A percentile compares a stretch with the other conserved stretches of the same genome.
Evolutionary conservation across 1,139 yeast species (phyloP).

Genomic region (Suhomyces panamericanus): DNA sequence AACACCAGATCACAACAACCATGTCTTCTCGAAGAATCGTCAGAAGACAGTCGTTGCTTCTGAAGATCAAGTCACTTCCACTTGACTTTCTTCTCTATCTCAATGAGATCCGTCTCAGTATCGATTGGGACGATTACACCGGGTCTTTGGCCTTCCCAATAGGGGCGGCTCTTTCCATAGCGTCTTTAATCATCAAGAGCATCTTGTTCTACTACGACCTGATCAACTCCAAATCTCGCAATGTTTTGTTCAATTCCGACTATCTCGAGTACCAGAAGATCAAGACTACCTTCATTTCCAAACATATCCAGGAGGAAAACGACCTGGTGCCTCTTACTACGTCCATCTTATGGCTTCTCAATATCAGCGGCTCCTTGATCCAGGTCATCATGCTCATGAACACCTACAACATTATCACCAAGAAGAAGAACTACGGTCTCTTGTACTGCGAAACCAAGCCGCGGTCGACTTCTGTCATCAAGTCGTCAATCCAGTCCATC

Average conservation of each 20-base stretch:
- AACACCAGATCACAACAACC: constrained; percentile 4
- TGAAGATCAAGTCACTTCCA: constrained; percentile 52
- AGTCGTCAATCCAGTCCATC: constrained; percentile 19
- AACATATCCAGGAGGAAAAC: constrained; percentile 4
- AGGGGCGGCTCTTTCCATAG: constrained; percentile 37
- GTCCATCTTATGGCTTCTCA: constrained; percentile 24
- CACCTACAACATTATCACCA: constrained; percentile 30
- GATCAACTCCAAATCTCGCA: constrained; percentile 24
- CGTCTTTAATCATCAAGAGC: constrained; percentile 23
- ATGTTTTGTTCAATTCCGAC: constrained; percentile 31
- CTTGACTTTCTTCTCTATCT: constrained; percentile 53
- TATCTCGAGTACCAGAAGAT: constrained; percentile 36
- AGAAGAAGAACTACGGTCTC: constrained; percentile 42
- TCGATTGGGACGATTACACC: constrained; percentile 67
- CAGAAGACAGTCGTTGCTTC: constrained; percentile 31
- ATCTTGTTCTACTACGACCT: constrained; percentile 21
- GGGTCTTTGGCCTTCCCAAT: constrained; percentile 45
- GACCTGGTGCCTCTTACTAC: constrained; percentile 14
- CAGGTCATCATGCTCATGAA: constrained; percentile 29
- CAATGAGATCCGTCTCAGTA: constrained; percentile 53
- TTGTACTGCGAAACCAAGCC: constrained; percentile 37
- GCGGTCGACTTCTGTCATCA: constrained; percentile 38
- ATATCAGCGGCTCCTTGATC: constrained; percentile 17
- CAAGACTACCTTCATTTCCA: constrained; percentile 19
- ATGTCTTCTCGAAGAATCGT: constrained; percentile 9